Evolutionary conservation across 257 asterid genomes (phyloP).

Genomic region (Solanum virginianum): DNA sequence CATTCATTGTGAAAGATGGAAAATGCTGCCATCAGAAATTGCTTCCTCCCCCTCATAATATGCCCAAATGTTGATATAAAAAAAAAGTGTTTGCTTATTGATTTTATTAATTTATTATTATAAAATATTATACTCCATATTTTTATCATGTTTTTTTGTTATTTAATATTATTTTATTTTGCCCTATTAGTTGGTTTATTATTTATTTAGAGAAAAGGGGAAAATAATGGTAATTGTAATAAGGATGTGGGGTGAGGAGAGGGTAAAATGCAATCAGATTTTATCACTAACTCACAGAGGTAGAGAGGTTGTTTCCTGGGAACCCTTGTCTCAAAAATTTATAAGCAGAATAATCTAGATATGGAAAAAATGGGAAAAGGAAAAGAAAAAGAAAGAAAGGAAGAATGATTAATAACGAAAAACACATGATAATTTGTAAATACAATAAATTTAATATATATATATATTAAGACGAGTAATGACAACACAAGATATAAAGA

Average conservation of each 20-base stretch:
- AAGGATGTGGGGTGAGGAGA: background rate
- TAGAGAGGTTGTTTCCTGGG: too few relatives aligned
- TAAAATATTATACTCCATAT: background rate
- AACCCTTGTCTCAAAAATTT: too few relatives aligned
- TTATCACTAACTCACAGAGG: too few relatives aligned
- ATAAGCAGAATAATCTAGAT: too few relatives aligned
- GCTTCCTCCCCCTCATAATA: background rate
- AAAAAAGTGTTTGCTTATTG: background rate
- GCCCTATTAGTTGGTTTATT: background rate
- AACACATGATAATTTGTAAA: too few relatives aligned
- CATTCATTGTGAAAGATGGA: constrained; percentile 17
- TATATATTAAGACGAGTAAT: too few relatives aligned
- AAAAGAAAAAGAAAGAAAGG: too few relatives aligned
- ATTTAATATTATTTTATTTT: background rate
- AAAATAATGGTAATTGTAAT: background rate
- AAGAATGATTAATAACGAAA: too few relatives aligned
- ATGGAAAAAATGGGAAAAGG: too few relatives aligned
- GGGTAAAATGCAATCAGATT: too few relatives aligned
- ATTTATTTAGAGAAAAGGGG: background rate
- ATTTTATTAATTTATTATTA: background rate
- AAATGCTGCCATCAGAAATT: background rate
- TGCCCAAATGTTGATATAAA: background rate
- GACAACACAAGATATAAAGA: too few relatives aligned
- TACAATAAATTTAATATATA: too few relatives aligned
- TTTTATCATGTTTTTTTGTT: background rate